A percentile compares a stretch with the other conserved stretches of the same genome.
phyloP scores from a whole-genome alignment of 208 protist species.

The Leishmania guyanensis region DNA sequence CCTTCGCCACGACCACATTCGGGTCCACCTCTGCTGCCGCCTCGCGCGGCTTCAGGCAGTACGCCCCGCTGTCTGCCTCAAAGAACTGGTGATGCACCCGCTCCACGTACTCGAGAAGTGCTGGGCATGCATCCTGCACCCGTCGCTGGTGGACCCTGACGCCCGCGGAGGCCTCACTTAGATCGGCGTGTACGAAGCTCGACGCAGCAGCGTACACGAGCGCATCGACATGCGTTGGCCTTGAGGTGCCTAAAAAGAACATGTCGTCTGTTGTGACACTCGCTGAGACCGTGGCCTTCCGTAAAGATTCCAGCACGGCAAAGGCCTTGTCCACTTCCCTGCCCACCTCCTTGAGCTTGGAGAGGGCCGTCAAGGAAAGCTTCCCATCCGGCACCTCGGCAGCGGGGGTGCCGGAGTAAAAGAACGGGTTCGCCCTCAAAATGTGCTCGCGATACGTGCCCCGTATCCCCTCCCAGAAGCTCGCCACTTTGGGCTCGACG shows the following conservation, averaged over 20 bases:
- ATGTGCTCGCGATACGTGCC: slow-evolving; percentile 56
- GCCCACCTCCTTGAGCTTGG: slow-evolving; percentile 53
- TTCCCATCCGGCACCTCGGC: slow-evolving; percentile 16
- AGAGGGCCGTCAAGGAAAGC: slow-evolving; percentile 27
- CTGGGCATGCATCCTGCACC: slow-evolving; percentile 56
- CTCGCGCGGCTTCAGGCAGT: slow-evolving; percentile 49
- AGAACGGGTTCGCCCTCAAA: slow-evolving; percentile 46
- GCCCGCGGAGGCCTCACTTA: slow-evolving; percentile 14
- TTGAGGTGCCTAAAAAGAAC: slow-evolving; percentile 71
- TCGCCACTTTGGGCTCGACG: slow-evolving; percentile 67
- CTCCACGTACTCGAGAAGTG: slow-evolving; percentile 74
- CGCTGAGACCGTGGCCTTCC: slow-evolving; percentile 13
- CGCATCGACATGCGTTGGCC: slow-evolving; percentile 63
- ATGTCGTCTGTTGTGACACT: slow-evolving; percentile 29
- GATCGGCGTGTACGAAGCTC: slow-evolving; percentile 75
- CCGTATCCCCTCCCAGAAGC: slow-evolving; percentile 57
- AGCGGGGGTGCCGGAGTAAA: slow-evolving; percentile 26
- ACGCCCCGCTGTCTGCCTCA: slow-evolving; percentile 75
- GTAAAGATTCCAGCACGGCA: slow-evolving; percentile 37
- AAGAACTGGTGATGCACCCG: slow-evolving; percentile 71
- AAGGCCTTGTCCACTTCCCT: slow-evolving; percentile 55
- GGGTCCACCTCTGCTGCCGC: slow-evolving; percentile 4
- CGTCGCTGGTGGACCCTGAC: slow-evolving; percentile 38
- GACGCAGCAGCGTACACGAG: slow-evolving; percentile 77
- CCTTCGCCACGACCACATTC: slow-evolving; percentile 6